A percentile compares a stretch with the other conserved stretches of the same genome.
Conservation (phyloP, 108 stramenopile species). For the Conticribra weissflogii region DNA sequence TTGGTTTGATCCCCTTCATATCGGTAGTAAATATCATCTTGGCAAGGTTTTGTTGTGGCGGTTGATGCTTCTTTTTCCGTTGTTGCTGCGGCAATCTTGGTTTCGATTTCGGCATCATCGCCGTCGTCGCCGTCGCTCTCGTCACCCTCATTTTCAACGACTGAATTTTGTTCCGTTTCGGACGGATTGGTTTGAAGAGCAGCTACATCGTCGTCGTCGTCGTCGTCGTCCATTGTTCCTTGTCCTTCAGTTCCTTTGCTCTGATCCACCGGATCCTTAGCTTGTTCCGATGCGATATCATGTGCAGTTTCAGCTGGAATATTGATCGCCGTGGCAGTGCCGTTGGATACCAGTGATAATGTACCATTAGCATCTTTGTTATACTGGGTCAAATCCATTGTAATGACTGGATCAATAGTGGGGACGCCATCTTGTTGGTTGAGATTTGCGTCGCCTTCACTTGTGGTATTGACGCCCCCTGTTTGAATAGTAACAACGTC, state of each 20-base stretch:
- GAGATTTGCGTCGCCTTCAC: neutral
- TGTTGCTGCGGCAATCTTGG: too few relatives aligned
- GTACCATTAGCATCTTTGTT: slow-evolving; percentile 24
- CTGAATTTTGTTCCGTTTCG: neutral
- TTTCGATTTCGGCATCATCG: slow-evolving; percentile 4
- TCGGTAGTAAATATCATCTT: neutral
- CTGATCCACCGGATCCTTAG: too few relatives aligned
- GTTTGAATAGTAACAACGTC: neutral
- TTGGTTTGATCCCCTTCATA: slow-evolving; percentile 2
- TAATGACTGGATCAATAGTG: slow-evolving; percentile 33
- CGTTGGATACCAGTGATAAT: neutral
- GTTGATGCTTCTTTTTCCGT: too few relatives aligned
- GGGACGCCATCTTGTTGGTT: slow-evolving; percentile 13
- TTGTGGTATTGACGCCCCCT: slow-evolving; percentile 3
- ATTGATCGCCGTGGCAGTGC: neutral
- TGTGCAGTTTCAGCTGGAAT: neutral
- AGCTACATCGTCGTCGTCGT: neutral
- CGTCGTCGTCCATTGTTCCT: too few relatives aligned
- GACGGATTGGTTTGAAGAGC: neutral
- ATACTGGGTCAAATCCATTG: slow-evolving; percentile 44
- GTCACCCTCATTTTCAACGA: neutral
- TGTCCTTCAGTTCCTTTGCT: too few relatives aligned
- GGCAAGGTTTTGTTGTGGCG: neutral
- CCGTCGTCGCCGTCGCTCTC: neutral
- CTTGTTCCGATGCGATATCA: too few relatives aligned